Conservation (phyloP, 1,284 basidiomycete genomes). For the Athelia sp. region DNA sequence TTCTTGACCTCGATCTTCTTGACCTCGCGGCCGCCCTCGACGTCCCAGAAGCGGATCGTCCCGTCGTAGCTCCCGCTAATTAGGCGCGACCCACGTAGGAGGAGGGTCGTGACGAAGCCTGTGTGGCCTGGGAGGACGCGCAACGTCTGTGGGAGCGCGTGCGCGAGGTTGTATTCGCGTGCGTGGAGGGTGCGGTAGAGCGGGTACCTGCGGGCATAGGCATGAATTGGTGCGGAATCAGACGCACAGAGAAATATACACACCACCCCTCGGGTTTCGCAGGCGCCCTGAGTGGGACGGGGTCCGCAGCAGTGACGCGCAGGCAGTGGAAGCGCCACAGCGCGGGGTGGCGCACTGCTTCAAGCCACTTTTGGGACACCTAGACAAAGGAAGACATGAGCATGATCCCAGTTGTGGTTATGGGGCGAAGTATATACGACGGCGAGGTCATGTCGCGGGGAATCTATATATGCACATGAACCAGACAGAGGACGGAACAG, state of each 20-base stretch:
- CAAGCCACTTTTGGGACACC: conserved; percentile 77
- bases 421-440: too few relatives aligned
- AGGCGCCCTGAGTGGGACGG: conserved; percentile 59
- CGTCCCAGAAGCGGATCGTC: conserved; percentile 86
- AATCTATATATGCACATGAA: too few relatives aligned
- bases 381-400: conserved; percentile 17
- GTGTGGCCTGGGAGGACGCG: conserved; percentile 80
- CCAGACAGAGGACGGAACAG: too few relatives aligned
- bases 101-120: conserved; percentile 83
- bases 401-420: too few relatives aligned
- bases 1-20: conserved; percentile 80
- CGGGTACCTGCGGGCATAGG: conserved; percentile 47
- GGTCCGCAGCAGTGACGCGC: conserved; percentile 70
- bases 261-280: conserved; percentile 68
- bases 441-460: too few relatives aligned
- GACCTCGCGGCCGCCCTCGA: conserved; percentile 63
- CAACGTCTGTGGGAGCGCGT: conserved; percentile 73
- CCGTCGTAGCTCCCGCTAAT: conserved; percentile 91
- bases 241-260: too few relatives aligned
- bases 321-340: conserved; percentile 79
- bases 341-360: conserved; percentile 62
- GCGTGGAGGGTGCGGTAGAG: conserved; percentile 81
- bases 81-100: conserved; percentile 71
- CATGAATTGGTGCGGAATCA: too few relatives aligned
- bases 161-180: conserved; percentile 81